Evolutionary conservation across 2,329 filamentous ascomycete species (phyloP), one percentile per base, ranked within the genome.

Genomic region (Cercospora citrullina): DNA sequence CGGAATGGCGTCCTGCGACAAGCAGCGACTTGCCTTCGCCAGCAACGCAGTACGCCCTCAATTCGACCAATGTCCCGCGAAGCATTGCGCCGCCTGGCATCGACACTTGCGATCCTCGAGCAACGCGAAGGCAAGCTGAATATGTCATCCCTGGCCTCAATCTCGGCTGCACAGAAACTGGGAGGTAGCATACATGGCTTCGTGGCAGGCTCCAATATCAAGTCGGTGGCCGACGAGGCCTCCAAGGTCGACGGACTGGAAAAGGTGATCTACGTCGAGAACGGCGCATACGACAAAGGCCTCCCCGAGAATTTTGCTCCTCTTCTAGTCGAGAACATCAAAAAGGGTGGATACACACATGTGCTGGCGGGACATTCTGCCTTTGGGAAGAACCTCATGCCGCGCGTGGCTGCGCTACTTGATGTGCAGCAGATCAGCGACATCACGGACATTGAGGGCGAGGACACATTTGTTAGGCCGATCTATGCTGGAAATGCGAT

Each of bases 401-500:
- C 95, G 45, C 90, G 95, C 70, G 91, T 97, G 16, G 93, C 95
- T 21, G 95, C 95, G 21, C 84, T 99, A 65, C 86, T 99, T 68
- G 95, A 99, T 79, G 89, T 90, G 39, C 94, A 97, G 82, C 94
- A 96, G 79, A 89, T 99, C 69, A 97, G 94, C 55, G 95, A 99
- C 79, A 91, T 98, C 73, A 97, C 89, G 18, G 85, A 82, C 1
- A 91, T 99, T 77, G 89, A 97, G 81, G 88, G 88, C 80, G 94
- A 97, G 80, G 94, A 94, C 80, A 97, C 93, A 12, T 99, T 99
- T 77, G 91, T 97, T 65, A 91, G 95, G 66, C 94, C 95, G 30
- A 97, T 99, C 77, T 99, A 99, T 80, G 95, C 95, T 67, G 95
- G 95, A 65, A 99, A 99, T 78, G 95, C 94, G 59, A 97, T 99